Percentiles rank a stretch among this genome's conserved stretches.
Conservation (phyloP, 2,329 filamentous ascomycete genomes). For the Paraphaeosphaeria sporulosa region DNA sequence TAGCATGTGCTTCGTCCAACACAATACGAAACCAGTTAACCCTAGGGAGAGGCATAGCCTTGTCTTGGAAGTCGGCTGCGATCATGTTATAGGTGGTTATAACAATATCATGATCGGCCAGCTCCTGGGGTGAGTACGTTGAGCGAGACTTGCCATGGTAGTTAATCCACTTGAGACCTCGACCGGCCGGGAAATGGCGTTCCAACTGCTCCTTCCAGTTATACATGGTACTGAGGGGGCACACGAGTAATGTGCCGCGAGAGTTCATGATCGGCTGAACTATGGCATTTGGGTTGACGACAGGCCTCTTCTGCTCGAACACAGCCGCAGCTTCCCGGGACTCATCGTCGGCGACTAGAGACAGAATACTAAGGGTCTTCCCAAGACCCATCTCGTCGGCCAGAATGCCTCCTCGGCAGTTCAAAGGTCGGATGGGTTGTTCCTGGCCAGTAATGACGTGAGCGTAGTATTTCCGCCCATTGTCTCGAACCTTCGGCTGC, state of each 20-base stretch:
- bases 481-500: slow-evolving; percentile 67
- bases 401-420: slow-evolving; percentile 55
- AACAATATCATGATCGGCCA: slow-evolving; percentile 81
- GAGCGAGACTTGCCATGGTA: slow-evolving; percentile 86
- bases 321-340: slow-evolving; percentile 68
- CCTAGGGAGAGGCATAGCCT: slow-evolving; percentile 73
- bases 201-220: slow-evolving; percentile 97
- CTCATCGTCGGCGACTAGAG: slow-evolving; percentile 68
- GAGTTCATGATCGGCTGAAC: slow-evolving; percentile 64
- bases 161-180: slow-evolving; percentile 73
- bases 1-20: slow-evolving; percentile 93
- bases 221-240: slow-evolving; percentile 86
- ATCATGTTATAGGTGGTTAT: slow-evolving; percentile 94
- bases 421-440: slow-evolving; percentile 40
- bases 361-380: slow-evolving; percentile 77
- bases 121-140: slow-evolving; percentile 63
- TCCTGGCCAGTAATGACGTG: slow-evolving; percentile 81
- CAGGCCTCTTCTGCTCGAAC: slow-evolving; percentile 66
- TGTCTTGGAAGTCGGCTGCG: slow-evolving; percentile 72
- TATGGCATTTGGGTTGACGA: slow-evolving; percentile 24
- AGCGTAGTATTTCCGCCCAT: slow-evolving; percentile 70
- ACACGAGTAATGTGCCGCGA: slow-evolving; percentile 83
- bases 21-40: slow-evolving; percentile 94
- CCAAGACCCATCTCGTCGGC: slow-evolving; percentile 62
- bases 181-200: slow-evolving; percentile 72